Conservation (phyloP, 176 grass and related monocot species). For the Elymus sibiricus region DNA sequence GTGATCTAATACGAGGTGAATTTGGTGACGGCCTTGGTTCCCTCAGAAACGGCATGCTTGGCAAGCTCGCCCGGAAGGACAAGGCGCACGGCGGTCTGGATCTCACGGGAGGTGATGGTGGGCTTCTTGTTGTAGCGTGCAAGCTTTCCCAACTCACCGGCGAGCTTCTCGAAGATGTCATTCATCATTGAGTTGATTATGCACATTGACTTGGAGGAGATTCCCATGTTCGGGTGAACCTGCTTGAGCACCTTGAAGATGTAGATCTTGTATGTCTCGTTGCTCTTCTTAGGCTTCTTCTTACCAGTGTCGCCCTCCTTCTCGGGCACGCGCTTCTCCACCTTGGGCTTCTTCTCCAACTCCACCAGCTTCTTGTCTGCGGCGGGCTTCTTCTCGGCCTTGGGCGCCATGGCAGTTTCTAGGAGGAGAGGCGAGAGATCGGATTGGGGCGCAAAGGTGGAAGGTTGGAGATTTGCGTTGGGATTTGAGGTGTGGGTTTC, state of each 20-base stretch:
- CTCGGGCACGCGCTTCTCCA: no score
- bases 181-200: constrained; percentile 97
- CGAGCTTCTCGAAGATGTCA: constrained; percentile 87
- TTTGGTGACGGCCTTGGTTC: constrained; percentile 37
- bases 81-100: constrained; percentile 57
- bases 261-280: constrained; percentile 92
- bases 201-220: constrained; percentile 91
- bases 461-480: background rate
- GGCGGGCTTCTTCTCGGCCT: background rate
- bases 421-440: background rate
- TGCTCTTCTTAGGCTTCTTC: constrained; percentile 45
- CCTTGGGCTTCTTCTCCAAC: no score
- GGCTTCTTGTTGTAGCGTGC: constrained; percentile 66
- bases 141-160: constrained; percentile 26
- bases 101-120: constrained; percentile 49
- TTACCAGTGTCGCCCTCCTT: background rate
- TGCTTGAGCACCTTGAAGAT: constrained; percentile 97
- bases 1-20: no score
- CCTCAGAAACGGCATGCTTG: constrained; percentile 59
- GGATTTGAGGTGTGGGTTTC: background rate
- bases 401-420: background rate
- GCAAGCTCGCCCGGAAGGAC: constrained; percentile 59
- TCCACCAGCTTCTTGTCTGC: no score
- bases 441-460: background rate
- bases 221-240: constrained; percentile 78